Conservation (phyloP, 2,329 filamentous ascomycete genomes). For the Ceratocystis lukuohia region DNA sequence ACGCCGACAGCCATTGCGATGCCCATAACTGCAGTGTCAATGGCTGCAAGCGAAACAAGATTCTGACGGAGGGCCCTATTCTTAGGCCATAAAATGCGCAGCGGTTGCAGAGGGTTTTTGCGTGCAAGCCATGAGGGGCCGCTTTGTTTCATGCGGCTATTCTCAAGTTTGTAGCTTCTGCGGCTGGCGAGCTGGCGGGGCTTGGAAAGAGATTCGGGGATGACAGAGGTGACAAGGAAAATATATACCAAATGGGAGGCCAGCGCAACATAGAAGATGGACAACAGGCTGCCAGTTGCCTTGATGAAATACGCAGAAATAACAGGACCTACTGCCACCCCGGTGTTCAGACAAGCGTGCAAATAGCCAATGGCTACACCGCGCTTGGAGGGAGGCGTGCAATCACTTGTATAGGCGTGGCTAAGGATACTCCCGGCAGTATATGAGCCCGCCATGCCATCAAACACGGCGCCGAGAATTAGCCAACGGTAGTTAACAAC, state of each 20-base stretch:
- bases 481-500: slow-evolving; percentile 64
- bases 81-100: slow-evolving; percentile 41
- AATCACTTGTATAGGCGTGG: slow-evolving; percentile 82
- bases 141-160: slow-evolving; percentile 22
- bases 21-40: slow-evolving; percentile 72
- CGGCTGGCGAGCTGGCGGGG: slow-evolving; percentile 56
- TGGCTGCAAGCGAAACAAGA: slow-evolving; percentile 62
- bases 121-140: slow-evolving; percentile 27
- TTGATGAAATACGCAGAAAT: slow-evolving; percentile 69
- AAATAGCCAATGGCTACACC: slow-evolving; percentile 80
- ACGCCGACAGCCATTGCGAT: slow-evolving; percentile 64
- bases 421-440: slow-evolving; percentile 63
- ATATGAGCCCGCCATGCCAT: slow-evolving; percentile 80
- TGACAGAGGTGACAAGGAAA: slow-evolving; percentile 51
- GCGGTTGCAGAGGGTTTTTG: slow-evolving; percentile 59
- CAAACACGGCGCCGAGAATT: slow-evolving; percentile 60
- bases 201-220: slow-evolving; percentile 75
- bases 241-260: slow-evolving; percentile 63
- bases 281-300: slow-evolving; percentile 57
- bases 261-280: slow-evolving; percentile 74
- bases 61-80: slow-evolving; percentile 56
- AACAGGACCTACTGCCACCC: slow-evolving; percentile 77
- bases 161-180: slow-evolving; percentile 46
- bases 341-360: slow-evolving; percentile 75
- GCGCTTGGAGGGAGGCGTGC: slow-evolving; percentile 64